Evolutionary conservation across 2,329 filamentous ascomycete genomes (phyloP).

Genomic region (Hypoxylon sp.): DNA sequence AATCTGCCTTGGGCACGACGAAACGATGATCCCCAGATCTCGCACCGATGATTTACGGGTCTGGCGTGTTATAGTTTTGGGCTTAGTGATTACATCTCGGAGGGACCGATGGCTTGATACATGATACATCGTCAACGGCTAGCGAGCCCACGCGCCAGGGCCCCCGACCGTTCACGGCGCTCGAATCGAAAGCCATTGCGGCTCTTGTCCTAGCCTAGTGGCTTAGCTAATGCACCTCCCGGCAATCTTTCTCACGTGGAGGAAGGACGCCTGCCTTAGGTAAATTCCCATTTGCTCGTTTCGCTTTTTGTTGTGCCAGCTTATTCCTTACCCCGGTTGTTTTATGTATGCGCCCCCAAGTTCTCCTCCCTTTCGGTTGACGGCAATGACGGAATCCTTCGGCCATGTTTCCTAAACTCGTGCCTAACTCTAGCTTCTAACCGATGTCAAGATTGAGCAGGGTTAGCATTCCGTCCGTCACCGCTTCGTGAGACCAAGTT

Average conservation of each 20-base stretch:
- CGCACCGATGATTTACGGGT: neutral
- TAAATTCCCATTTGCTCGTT: neutral
- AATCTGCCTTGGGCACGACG: neutral
- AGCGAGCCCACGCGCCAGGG: no score
- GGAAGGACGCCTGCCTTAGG: no score
- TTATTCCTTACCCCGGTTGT: neutral
- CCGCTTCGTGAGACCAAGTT: neutral
- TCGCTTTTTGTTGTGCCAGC: neutral
- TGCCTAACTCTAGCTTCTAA: no score
- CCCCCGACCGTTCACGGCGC: no score
- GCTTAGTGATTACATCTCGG: conserved; percentile 1
- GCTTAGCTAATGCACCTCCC: neutral
- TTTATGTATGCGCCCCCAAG: neutral
- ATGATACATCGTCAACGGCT: neutral
- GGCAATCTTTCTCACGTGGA: neutral
- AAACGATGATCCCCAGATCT: neutral
- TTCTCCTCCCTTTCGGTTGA: neutral
- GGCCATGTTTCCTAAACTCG: neutral
- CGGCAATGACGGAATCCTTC: neutral
- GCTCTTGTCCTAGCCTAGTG: no score
- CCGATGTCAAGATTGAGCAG: neutral
- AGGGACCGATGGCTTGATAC: no score
- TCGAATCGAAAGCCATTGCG: no score
- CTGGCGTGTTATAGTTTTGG: neutral
- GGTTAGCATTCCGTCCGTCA: neutral